Evolutionary conservation across 371 early-diverging fungal genomes (phyloP).

Genomic region (Apophysomyces ossiformis): DNA sequence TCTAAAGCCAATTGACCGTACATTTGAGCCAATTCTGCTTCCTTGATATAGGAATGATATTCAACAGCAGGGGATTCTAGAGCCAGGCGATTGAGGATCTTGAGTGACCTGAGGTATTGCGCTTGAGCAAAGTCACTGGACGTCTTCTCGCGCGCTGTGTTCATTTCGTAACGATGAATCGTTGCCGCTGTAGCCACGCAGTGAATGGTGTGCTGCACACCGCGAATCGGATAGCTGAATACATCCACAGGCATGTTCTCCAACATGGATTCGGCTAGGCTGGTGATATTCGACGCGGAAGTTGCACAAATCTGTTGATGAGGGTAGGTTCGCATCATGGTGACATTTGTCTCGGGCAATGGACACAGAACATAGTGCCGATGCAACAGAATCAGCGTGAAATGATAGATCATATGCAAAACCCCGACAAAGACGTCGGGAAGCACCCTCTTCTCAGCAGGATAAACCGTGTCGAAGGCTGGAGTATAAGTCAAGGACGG

Average conservation of each 20-base stretch:
- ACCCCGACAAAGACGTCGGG: conserved; percentile 44
- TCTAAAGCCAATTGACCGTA: conserved; percentile 31
- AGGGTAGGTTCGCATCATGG: conserved; percentile 22
- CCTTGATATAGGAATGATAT: conserved; percentile 31
- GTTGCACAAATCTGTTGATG: conserved; percentile 44
- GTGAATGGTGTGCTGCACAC: conserved; percentile 48
- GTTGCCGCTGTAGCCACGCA: conserved; percentile 44
- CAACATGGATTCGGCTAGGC: conserved; percentile 38
- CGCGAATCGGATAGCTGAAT: conserved; percentile 41
- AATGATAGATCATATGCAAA: conserved; percentile 83
- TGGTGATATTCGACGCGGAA: conserved; percentile 51
- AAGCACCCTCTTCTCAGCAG: conserved; percentile 52
- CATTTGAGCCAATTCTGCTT: conserved; percentile 34
- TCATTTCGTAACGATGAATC: conserved; percentile 43
- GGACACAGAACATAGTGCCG: conserved; percentile 64
- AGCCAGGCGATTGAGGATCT: conserved; percentile 34
- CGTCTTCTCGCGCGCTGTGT: conserved; percentile 13
- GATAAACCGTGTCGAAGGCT: conserved; percentile 35
- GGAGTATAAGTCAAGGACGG: conserved; percentile 27
- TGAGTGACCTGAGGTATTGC: conserved; percentile 31
- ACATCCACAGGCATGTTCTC: conserved; percentile 29
- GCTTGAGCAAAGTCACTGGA: conserved; percentile 26
- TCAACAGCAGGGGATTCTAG: conserved; percentile 41
- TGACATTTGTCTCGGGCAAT: conserved; percentile 18
- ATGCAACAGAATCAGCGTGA: conserved; percentile 78